These are phyloP conservation scores for Dunaliella sp. DNA, from an alignment of 139 green algal genomes.

Conservation along the genomic window DNA sequence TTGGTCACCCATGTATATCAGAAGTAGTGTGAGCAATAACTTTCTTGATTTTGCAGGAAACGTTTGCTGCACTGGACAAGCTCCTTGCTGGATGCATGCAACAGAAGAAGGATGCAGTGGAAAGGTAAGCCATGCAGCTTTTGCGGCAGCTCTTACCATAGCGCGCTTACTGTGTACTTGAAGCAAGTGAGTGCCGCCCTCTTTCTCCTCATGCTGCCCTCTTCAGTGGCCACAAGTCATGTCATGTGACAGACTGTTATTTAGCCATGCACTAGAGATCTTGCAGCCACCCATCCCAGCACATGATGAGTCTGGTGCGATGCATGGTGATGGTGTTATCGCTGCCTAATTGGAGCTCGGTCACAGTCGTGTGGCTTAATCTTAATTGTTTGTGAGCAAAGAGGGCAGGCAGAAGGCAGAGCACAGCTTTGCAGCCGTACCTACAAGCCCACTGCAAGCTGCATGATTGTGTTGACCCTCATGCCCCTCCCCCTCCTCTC, in stretches of 20 bases:
- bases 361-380: neutral
- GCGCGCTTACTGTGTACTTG: neutral
- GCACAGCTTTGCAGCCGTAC: neutral
- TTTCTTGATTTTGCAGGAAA: too few species aligned
- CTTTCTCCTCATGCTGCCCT: too few species aligned
- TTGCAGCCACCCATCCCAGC: neutral
- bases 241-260: neutral
- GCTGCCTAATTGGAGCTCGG: too few species aligned
- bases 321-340: too few species aligned
- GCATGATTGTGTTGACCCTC: too few species aligned
- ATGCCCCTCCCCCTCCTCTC: too few species aligned
- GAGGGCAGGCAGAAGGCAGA: neutral
- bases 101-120: conserved; percentile 41
- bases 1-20: too few species aligned
- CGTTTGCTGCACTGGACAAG: conserved; percentile 13
- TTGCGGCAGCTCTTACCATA: neutral
- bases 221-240: too few species aligned
- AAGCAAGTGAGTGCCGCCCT: neutral
- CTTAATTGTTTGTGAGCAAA: neutral
- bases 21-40: too few species aligned
- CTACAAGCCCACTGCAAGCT: neutral
- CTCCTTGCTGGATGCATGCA: conserved; percentile 25
- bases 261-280: neutral
- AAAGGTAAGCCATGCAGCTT: conserved; percentile 20
- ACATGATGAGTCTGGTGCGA: neutral